Conservation (phyloP, 768 basidiomycete genomes). For the Xerocomellus chrysenteron region DNA sequence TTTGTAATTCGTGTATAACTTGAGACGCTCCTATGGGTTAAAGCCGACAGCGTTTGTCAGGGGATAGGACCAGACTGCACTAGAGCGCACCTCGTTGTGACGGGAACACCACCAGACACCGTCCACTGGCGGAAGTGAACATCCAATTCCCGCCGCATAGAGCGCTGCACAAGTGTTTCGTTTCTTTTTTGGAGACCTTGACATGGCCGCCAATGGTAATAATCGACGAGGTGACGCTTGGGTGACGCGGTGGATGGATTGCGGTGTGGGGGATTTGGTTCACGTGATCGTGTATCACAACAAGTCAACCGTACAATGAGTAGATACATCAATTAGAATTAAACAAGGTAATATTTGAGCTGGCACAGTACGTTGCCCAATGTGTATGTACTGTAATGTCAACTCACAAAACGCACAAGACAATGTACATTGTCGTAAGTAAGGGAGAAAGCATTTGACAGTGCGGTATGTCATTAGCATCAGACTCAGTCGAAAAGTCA, state of each 20-base stretch:
- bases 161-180: constrained; percentile 18
- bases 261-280: no score
- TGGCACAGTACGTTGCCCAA: no score
- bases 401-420: no score
- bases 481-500: no score
- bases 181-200: constrained; percentile 10
- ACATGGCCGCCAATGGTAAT: neutral
- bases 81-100: constrained; percentile 31
- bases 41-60: neutral
- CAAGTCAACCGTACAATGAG: no score
- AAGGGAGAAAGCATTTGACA: no score
- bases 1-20: constrained; percentile 39
- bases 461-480: no score
- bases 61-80: neutral
- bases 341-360: no score
- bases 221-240: neutral
- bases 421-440: no score
- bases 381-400: no score
- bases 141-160: constrained; percentile 11
- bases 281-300: constrained; percentile 7
- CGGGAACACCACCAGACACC: constrained; percentile 27
- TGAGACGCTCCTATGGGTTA: constrained; percentile 32
- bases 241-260: neutral
- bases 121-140: constrained; percentile 8
- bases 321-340: no score